Conservation (phyloP, 2,329 filamentous ascomycete species). For the Chaetomium olivaceum region DNA sequence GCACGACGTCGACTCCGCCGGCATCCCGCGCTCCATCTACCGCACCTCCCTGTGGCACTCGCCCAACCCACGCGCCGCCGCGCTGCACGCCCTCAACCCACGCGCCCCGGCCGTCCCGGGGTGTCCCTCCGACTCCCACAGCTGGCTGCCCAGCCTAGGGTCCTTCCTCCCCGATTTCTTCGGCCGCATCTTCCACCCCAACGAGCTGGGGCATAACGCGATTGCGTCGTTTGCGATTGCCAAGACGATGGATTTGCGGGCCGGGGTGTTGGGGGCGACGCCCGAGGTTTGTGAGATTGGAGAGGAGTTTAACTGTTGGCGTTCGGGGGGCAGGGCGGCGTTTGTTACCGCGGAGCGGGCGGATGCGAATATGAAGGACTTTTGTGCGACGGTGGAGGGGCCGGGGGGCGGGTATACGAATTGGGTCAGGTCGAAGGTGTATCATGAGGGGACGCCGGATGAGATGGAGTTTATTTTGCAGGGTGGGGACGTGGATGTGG, state of each 20-base stretch:
- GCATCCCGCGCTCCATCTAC: constrained; percentile 7
- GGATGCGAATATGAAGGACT: constrained; percentile 8
- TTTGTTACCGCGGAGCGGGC: constrained; percentile 8
- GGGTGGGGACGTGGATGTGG: background rate
- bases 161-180: constrained; percentile 3
- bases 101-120: constrained; percentile 1
- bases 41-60: constrained; percentile 10
- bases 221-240: constrained; percentile 3
- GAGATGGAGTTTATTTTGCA: constrained; percentile 13
- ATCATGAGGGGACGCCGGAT: constrained; percentile 8
- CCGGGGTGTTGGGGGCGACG: background rate
- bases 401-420: constrained; percentile 4
- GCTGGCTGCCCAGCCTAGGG: background rate
- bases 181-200: constrained; percentile 12
- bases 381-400: constrained; percentile 3
- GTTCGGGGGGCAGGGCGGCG: background rate
- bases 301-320: constrained; percentile 7
- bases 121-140: constrained; percentile 1
- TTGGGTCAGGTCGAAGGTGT: constrained; percentile 3
- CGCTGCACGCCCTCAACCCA: background rate
- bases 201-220: constrained; percentile 3
- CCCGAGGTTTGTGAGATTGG: constrained; percentile 5
- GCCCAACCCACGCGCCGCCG: background rate
- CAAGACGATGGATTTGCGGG: constrained; percentile 9
- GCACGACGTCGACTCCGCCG: constrained; percentile 4